Base-by-base conservation (phyloP, 306 rosid genomes). In the Citrullus colocynthis region DNA sequence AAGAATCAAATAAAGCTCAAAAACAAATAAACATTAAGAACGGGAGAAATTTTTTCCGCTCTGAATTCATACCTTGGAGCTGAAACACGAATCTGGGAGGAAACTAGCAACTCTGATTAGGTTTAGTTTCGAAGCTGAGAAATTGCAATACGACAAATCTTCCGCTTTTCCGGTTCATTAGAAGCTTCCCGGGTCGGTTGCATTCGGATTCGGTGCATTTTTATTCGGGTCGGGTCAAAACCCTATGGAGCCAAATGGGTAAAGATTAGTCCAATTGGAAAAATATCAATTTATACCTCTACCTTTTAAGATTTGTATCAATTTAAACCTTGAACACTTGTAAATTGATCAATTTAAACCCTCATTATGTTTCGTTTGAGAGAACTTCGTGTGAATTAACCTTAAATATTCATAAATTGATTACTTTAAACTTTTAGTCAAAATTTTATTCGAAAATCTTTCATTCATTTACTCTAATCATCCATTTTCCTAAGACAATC, bases 91-190 rank as follows among this genome's bases (percentile, higher is more conserved):
- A 75, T 37, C 65, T 75, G 66, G 34, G 52, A 57, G 13, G 2
- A 56, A 75, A 75, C 21, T 34, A 51, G 65, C 4, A 55, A 75
- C 78, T 54, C 51, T 18, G 78, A 18, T 75, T 54, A 57, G 78
- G 78, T 56, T 75, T 56, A 75, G 49, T 41, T 74, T 56, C 20
- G 66, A 4, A 54, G 65, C 12, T 36, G 51, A 34, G 78, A 34
- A 55, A 54, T 9, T 73, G 58, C 58, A 48, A 73, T 73, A 7
- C 51, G 15, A 49, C 20, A 14, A 48, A 15, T 9, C 61, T 17
- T 51, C 15, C 20, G 16, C 77, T 48, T 14, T 16, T 5, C 59
- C 59, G 60, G 24, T 49, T 48, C 77, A 30, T 69, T n/a, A 14
- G 28, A 18, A 71, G 57, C 54, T 24, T 49, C 28, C 16, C 77